Percentiles rank a stretch among this genome's conserved stretches.
Conservation (phyloP, 2,329 filamentous ascomycete species). For the Colletotrichum limetticola region DNA sequence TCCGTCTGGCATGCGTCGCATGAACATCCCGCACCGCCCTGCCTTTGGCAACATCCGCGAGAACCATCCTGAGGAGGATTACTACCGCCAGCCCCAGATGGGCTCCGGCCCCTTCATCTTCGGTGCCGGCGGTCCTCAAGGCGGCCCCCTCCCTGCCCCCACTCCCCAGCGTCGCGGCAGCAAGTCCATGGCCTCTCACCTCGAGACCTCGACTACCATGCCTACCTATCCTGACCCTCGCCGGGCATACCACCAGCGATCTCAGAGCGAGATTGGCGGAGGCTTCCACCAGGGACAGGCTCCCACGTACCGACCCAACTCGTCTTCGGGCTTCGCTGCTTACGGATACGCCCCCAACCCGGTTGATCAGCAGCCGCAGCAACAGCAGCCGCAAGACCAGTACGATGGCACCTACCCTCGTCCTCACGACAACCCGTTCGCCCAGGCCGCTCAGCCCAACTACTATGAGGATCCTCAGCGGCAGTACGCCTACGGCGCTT, state of each 20-base stretch:
- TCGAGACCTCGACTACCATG: conserved; percentile 36
- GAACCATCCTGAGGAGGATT: conserved; percentile 42
- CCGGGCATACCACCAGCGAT: conserved; percentile 42
- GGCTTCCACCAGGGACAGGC: conserved; percentile 33
- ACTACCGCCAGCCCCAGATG: conserved; percentile 37
- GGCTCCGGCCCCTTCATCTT: conserved; percentile 34
- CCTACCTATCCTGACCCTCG: conserved; percentile 36
- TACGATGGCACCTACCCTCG: conserved; percentile 37
- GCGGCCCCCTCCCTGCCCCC: conserved; percentile 38
- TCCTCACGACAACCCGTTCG: conserved; percentile 28
- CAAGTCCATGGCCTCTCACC: conserved; percentile 36
- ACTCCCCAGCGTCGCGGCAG: conserved; percentile 38
- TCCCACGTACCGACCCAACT: conserved; percentile 36
- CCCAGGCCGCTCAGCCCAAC: conserved; percentile 28
- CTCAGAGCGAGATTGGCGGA: conserved; percentile 42
- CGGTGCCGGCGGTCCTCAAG: conserved; percentile 28
- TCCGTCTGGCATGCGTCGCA: conserved; percentile 37
- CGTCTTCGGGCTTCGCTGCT: conserved; percentile 30
- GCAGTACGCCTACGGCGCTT: conserved; percentile 33
- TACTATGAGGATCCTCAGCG: conserved; percentile 40
- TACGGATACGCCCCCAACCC: conserved; percentile 30
- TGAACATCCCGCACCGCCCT: conserved; percentile 33
- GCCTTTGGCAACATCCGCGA: conserved; percentile 48
- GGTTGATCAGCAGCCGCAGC: conserved; percentile 27
- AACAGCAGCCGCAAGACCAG: conserved; percentile 19